Base-by-base conservation (phyloP, 2,329 filamentous ascomycete species). In the Ceratocystis huliohia region DNA sequence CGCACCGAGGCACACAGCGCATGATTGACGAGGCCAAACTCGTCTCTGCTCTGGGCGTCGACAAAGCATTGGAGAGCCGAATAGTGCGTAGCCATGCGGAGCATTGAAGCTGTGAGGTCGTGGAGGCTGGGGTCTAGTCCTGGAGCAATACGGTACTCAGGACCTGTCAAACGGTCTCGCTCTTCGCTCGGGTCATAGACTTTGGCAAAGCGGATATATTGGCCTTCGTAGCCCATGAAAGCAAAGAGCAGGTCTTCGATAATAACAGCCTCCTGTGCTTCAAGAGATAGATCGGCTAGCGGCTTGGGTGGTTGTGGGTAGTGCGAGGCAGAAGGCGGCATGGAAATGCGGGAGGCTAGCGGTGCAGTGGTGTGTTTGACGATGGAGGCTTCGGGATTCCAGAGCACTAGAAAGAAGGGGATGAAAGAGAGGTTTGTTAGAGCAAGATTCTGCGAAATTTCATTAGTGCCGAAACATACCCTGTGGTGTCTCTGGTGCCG, bases 161-260 rank as follows among this genome's bases (percentile, higher is more conserved):
- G 94, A 0, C 94, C 94, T 5, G 87, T 82, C 63, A 99, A 79
- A 15, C 92, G 86, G 72, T 95, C 91, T 72, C 93, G 90, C 77
- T 99, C 94, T 64, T 90, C 85, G 2, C 82, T 78, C 0, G 92
- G 91, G 71, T 96, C 87, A 74, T 96, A 97, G 7, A 84, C 83
- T 70, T 90, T 88, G 67, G 83, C 83, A 73, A 91, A 97, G 66
- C 90, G 88, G 69, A 99, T 89, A 74, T 97, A 97, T 74, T 96
- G 91, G n/a, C 94, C 94, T 76, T 99, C 94, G 70, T 91, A 96
- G 28, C 94, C 94, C 92, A 99, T 96, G 72, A 97, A 95, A 4
- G 96, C 91, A 73, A 93, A 96, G 45, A 97, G 77, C 17, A 99
- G 77, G 72, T 99, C 94, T 71, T 96, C 92, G 56, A 97, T 80